These are phyloP conservation scores for Apiospora koreana DNA, from an alignment of 2,329 filamentous ascomycete species.

Conservation along the genomic window DNA sequence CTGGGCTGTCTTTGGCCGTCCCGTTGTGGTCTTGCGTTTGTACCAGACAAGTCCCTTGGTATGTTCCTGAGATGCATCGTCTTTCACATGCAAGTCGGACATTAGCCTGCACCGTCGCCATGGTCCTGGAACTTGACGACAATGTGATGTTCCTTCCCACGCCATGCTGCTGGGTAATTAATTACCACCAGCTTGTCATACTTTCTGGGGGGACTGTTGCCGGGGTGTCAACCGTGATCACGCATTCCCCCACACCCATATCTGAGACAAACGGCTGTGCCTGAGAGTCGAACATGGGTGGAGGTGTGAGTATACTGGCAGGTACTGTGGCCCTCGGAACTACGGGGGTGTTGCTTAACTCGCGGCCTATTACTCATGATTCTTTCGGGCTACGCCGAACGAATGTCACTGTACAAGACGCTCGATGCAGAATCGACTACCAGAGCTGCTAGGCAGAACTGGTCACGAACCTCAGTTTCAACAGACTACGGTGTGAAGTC, in stretches of 20 bases:
- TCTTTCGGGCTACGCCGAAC: background rate
- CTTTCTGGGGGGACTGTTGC: background rate
- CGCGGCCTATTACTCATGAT: background rate
- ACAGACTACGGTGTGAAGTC: background rate
- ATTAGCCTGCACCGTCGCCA: slow-evolving; percentile 4
- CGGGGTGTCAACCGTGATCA: background rate
- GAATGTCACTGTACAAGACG: background rate
- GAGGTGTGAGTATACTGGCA: background rate
- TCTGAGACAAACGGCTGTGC: slow-evolving; percentile 5
- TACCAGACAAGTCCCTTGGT: background rate
- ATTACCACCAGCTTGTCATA: background rate
- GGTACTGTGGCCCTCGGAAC: background rate
- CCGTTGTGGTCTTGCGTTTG: background rate
- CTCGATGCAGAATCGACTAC: background rate
- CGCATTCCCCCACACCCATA: slow-evolving; percentile 2
- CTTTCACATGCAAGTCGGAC: slow-evolving; percentile 10
- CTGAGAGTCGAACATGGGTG: background rate
- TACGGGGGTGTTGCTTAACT: background rate
- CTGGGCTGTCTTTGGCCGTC: background rate
- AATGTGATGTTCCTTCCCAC: background rate
- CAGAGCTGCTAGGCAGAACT: background rate
- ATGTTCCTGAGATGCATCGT: background rate
- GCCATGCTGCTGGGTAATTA: background rate
- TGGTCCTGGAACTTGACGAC: background rate
- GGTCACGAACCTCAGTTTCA: background rate